Evolutionary conservation across 352 stramenopile genomes (phyloP).

Genomic region (Phytopythium helicoides): DNA sequence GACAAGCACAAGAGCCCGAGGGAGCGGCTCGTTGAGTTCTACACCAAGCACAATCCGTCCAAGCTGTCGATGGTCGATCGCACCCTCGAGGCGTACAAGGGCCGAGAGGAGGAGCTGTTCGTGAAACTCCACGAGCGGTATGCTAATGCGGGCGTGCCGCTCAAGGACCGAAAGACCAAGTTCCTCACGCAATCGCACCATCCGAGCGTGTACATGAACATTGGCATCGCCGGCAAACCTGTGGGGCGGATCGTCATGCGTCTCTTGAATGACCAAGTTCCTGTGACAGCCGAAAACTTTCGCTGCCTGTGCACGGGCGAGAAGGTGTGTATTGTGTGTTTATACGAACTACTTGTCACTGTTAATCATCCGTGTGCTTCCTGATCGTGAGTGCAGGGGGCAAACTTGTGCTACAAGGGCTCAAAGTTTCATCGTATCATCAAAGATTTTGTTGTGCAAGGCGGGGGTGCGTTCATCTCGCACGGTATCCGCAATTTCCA

Average conservation of each 20-base stretch:
- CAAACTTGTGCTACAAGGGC: slow-evolving; percentile 79
- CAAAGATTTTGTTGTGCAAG: slow-evolving; percentile 91
- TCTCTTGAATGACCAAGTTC: slow-evolving; percentile 91
- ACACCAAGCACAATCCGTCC: slow-evolving; percentile 61
- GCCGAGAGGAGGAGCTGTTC: slow-evolving; percentile 67
- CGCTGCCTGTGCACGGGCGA: slow-evolving; percentile 73
- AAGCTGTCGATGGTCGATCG: slow-evolving; percentile 52
- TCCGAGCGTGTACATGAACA: slow-evolving; percentile 95
- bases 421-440: slow-evolving; percentile 92
- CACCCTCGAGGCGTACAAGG: slow-evolving; percentile 53
- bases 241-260: slow-evolving; percentile 93
- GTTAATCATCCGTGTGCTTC: no score
- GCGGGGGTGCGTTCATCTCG: slow-evolving; percentile 51
- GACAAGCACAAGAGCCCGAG: background rate
- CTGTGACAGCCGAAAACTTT: slow-evolving; percentile 97
- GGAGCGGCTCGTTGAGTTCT: slow-evolving; percentile 52
- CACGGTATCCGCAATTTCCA: background rate
- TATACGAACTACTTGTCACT: no score
- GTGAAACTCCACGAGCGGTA: slow-evolving; percentile 69
- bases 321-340: slow-evolving; percentile 59
- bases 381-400: slow-evolving; percentile 14
- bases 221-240: slow-evolving; percentile 79
- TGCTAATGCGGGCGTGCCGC: slow-evolving; percentile 16
- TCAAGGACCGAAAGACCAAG: slow-evolving; percentile 47
- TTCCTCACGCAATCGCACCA: slow-evolving; percentile 56